Evolutionary conservation across 768 basidiomycete genomes (phyloP).

Genomic region (Leccinum barrowsii): DNA sequence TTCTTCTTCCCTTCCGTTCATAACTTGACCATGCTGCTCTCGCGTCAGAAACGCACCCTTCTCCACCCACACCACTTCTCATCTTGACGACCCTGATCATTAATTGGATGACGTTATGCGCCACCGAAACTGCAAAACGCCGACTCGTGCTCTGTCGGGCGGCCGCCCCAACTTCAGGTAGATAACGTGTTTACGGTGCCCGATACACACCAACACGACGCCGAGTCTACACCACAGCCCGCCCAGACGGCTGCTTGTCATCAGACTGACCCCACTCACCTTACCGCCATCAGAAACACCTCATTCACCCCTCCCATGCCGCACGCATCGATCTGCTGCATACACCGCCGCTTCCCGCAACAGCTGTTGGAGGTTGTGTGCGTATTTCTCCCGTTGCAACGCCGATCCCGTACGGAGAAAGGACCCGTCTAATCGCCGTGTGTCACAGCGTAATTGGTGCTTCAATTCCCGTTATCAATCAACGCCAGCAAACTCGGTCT

Average conservation of each 20-base stretch:
- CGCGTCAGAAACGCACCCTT: constrained; percentile 2
- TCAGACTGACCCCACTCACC: constrained; percentile 41
- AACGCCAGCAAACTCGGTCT: constrained; percentile 27
- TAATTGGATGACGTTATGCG: constrained; percentile 89
- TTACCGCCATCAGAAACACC: constrained; percentile 87
- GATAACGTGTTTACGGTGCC: constrained; percentile 89
- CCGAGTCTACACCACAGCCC: constrained; percentile 53
- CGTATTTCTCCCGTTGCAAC: constrained; percentile 93
- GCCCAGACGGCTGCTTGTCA: background rate
- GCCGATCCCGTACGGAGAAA: constrained; percentile 78
- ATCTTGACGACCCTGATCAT: constrained; percentile 68
- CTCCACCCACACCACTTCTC: constrained; percentile 38
- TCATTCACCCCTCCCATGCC: constrained; percentile 88
- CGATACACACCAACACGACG: constrained; percentile 82
- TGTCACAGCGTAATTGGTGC: constrained; percentile 92
- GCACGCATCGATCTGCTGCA: constrained; percentile 88
- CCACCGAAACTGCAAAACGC: constrained; percentile 60
- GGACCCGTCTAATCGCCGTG: constrained; percentile 70
- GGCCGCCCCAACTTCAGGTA: constrained; percentile 53
- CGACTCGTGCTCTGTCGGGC: constrained; percentile 4
- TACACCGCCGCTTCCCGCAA: constrained; percentile 87
- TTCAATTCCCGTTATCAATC: constrained; percentile 50
- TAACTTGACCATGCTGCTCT: constrained; percentile 61
- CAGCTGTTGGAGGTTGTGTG: constrained; percentile 95
- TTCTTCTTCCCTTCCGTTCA: constrained; percentile 30